Base-by-base conservation (phyloP, 768 basidiomycete genomes). In the Mycena crocata region DNA sequence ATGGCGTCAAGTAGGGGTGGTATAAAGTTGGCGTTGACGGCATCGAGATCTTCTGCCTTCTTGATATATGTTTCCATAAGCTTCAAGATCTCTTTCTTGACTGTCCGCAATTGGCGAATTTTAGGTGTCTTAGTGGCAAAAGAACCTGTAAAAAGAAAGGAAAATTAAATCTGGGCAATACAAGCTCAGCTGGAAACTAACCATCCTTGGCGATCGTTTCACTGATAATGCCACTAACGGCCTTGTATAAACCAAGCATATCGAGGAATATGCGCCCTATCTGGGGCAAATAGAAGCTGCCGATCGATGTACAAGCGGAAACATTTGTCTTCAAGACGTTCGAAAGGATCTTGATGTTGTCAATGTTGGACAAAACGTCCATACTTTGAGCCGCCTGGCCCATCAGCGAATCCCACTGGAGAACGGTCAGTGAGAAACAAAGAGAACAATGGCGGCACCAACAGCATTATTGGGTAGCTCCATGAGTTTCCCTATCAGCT, bases 241-340 rank as follows among this genome's bases (percentile, higher is more conserved):
- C 97, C 76, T 96, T 95, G 83, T 99, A 99, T 60, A 99, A 82
- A 19, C 96, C 97, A 44, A 99, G 87, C 95, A 99, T 98, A 78
- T 99, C 98, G 72, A 98, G 82, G 86, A 97, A 99, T 77, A 99
- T 89, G 39, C 96, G 90, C 2, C 94, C 95, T 44, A 99, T 89
- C 76, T 99, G 98, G n/a, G 97, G 97, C 0, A 96, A 84, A 80
- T 97, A 99, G 84, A 98, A 96, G 72, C 92, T 93, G 48, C 98
- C 97, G 68, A 99, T 98, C 26, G 96, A 98, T 2, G 93, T 94
- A 79, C 96, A 99, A 1, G 97, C 96, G 7, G 98, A 93, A 17
- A 98, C 96, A 77, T 99, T 99, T 24, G 98, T 99, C 82, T 99
- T 99, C 73, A 99, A 84, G 50, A 99, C 94, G 75, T 99, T 99